These are phyloP conservation scores for Trichoderma erinaceum DNA, from an alignment of 495 filamentous ascomycete species.

Conservation along the genomic window DNA sequence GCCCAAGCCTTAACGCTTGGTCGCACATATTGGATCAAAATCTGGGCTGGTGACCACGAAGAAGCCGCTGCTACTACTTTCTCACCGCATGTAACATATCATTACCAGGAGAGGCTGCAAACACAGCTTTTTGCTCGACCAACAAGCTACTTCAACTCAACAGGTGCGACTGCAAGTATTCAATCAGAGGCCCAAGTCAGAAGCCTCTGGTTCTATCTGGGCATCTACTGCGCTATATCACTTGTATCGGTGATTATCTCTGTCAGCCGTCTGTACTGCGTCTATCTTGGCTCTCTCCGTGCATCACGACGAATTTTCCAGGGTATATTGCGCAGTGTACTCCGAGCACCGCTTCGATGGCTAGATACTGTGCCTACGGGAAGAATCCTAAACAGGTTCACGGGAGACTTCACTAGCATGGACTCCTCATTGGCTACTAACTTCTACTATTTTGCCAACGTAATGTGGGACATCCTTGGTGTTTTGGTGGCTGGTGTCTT, in stretches of 20 bases:
- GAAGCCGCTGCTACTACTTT: constrained; percentile 19
- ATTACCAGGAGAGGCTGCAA: not conserved
- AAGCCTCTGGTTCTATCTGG: constrained; percentile 20
- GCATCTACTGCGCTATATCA: not conserved
- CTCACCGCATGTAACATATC: not conserved
- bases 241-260: not conserved
- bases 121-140: not conserved
- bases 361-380: constrained; percentile 76
- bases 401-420: constrained; percentile 65
- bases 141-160: not conserved
- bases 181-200: constrained; percentile 9
- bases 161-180: not conserved
- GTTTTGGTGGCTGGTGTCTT: constrained; percentile 55
- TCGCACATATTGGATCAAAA: constrained; percentile 61
- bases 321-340: constrained; percentile 54
- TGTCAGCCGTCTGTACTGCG: constrained; percentile 1
- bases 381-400: constrained; percentile 73
- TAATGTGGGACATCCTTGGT: constrained; percentile 48
- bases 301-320: constrained; percentile 63
- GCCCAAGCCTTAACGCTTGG: constrained; percentile 24
- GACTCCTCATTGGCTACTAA: constrained; percentile 60
- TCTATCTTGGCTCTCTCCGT: constrained; percentile 28
- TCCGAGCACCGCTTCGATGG: constrained; percentile 68
- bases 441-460: constrained; percentile 48
- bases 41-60: constrained; percentile 56